Evolutionary conservation across 2,329 filamentous ascomycete species (phyloP), one percentile per base, ranked within the genome.

Genomic region (Bertia moriformis): DNA sequence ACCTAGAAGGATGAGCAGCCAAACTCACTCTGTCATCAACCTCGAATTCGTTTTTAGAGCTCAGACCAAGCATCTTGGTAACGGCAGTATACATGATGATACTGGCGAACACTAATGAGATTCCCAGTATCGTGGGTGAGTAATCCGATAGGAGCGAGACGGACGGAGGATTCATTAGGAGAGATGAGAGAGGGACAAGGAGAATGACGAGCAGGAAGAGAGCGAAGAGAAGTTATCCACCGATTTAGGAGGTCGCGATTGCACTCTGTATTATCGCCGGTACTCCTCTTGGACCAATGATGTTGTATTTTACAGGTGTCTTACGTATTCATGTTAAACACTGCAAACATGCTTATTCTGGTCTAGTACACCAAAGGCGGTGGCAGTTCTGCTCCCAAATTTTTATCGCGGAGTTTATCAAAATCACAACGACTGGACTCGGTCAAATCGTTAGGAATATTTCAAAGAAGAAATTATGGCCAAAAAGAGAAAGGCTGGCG

Each of bases 11-110:
- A 15, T 37, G 30, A 15, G 13, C 14, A 7, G 7, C 15, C 32
- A 12, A 35, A 41, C 49, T 27, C 49, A 79, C 77, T 54, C 67
- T 67, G 35, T 75, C 74, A 45, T 76, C 64, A 4, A 83, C 72
- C 5, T 66, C 63, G 52, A 83, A 80, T 38, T 75, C 61, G 45
- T 80, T 79, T 44, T 64, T 64, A 39, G 58, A 4, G 10, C 35
- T 15, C 22, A 14, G 14, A 15, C 40, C 19, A 27, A 33, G 14
- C 17, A 46, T 43, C 41, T 37, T 40, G 29, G 41, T 7, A 14
- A 35, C 15, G 32, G n/a, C n/a, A n/a, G 10, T 35, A 17, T 35
- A 35, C 7, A 17, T 15, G 32, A 35, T 35, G 15, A 35, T 7
- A 12, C 10, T 18, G 32, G 10, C 7, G 32, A 35, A 7, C 12